Conservation (phyloP, 2,329 filamentous ascomycete genomes). For the Berkeleyomyces basicola region DNA sequence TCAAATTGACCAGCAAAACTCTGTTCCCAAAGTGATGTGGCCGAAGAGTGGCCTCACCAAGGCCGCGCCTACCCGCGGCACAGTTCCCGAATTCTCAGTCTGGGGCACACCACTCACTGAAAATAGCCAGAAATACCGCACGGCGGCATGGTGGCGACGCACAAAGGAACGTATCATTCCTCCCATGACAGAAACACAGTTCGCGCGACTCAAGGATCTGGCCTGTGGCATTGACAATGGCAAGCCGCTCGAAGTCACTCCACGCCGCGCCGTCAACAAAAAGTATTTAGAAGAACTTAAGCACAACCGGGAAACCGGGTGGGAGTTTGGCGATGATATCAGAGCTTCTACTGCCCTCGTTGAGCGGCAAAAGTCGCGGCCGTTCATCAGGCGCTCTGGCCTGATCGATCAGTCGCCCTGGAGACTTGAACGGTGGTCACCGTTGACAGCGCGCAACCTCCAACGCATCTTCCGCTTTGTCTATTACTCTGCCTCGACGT, state of each 20-base stretch:
- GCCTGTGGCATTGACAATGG: slow-evolving; percentile 9
- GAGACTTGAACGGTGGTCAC: slow-evolving; percentile 2
- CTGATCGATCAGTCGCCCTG: slow-evolving; percentile 8
- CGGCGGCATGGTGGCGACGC: slow-evolving; percentile 28
- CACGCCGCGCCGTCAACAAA: not conserved
- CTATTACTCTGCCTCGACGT: slow-evolving; percentile 10
- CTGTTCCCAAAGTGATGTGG: slow-evolving; percentile 18
- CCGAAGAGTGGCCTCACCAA: slow-evolving; percentile 17
- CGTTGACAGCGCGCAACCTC: slow-evolving; percentile 9
- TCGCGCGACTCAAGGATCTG: slow-evolving; percentile 1
- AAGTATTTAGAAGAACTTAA: not conserved
- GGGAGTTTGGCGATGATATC: slow-evolving; percentile 9
- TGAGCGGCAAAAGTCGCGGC: slow-evolving; percentile 9
- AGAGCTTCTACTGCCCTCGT: not conserved
- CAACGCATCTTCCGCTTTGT: slow-evolving; percentile 12
- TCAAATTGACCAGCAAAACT: slow-evolving; percentile 24
- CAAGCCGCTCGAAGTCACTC: slow-evolving; percentile 6
- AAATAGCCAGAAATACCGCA: slow-evolving; percentile 3
- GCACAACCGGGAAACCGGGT: not conserved
- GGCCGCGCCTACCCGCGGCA: not conserved
- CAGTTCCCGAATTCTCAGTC: slow-evolving; percentile 27
- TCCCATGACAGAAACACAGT: slow-evolving; percentile 11
- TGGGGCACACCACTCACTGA: slow-evolving; percentile 29
- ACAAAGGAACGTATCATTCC: slow-evolving; percentile 32
- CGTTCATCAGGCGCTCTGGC: slow-evolving; percentile 8